phyloP scores from a whole-genome alignment of 2,329 filamentous ascomycete genomes.

The Juglanconis juglandina region DNA sequence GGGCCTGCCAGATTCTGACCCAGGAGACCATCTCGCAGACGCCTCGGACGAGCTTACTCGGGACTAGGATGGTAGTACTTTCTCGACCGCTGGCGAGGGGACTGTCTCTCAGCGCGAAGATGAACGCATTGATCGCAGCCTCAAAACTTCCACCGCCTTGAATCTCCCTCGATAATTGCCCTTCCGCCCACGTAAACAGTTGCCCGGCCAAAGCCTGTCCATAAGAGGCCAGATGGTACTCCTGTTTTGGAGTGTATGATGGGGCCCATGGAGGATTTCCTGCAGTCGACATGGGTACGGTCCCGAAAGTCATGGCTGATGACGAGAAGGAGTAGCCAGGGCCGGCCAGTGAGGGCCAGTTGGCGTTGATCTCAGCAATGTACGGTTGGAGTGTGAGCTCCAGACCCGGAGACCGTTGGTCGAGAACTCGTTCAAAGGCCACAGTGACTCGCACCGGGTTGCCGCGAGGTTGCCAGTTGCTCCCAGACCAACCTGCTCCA shows the following conservation, averaged over 20 bases:
- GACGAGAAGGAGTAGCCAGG: not conserved
- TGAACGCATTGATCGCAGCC: conserved; percentile 4
- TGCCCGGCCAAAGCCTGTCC: not conserved
- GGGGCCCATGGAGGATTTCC: not conserved
- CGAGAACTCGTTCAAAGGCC: not conserved
- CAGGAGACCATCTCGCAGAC: conserved; percentile 12
- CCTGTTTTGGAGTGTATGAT: not conserved
- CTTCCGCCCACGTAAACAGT: conserved; percentile 6
- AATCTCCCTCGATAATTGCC: conserved; percentile 1
- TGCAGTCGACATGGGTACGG: not conserved
- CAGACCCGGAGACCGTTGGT: not conserved
- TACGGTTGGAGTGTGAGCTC: not conserved
- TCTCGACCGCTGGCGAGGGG: not conserved
- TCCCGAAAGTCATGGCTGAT: not conserved
- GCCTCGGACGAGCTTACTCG: not conserved
- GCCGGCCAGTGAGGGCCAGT: not conserved
- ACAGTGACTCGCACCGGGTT: not conserved
- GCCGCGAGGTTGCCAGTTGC: not conserved
- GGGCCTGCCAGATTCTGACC: conserved; percentile 10
- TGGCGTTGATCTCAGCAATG: not conserved
- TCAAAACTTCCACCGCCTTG: not conserved
- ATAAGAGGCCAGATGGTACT: not conserved
- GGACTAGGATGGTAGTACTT: not conserved
- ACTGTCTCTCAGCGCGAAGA: conserved; percentile 1
- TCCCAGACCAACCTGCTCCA: not conserved